Base-by-base conservation (phyloP, 805 yeast species). In the Candida silvatica region DNA sequence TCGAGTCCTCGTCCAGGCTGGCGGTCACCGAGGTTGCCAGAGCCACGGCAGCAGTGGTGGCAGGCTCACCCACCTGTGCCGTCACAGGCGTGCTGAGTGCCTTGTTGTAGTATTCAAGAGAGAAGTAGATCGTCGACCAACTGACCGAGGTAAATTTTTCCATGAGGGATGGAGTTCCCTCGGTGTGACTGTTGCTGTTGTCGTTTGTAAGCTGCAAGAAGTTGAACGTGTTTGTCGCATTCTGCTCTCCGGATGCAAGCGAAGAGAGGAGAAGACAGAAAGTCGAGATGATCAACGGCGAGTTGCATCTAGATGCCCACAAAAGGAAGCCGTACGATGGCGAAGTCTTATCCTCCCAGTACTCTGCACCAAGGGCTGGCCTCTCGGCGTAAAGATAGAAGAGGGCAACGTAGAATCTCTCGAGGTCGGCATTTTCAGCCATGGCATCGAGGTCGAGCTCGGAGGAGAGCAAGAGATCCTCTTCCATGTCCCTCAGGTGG, bases 291-390 rank as follows among this genome's bases (percentile, higher is more conserved):
- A 87, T 84, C 32, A 86, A 63, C 7, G 90, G 79, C 12, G 85
- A 85, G 41, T 78, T 86, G 37, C 61, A 58, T 47, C 83, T 77
- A 2, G 92, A 66, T 0, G 94, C 94, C 97, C 97, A 92, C 37
- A 73, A 74, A 27, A 90, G 64, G 44, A 92, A 88, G 0, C 95
- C 97, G 48, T 74, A 67, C 2, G 85, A 64, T 5, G 35, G 5
- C 6, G 32, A 30, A 11, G 70, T 76, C 15, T 71, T 62, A 42
- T 80, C 84, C 9, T 57, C 53, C 94, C 95, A 88, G 49, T 84
- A 81, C 9, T 61, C 58, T 2, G 65, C 48, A 11, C 82, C 70
- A 6, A 78, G 58, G 1, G 69, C 67, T 1, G 78, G 74, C 37
- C 94, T 66, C 14, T 71, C 66, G 19, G 70, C 62, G 52, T 80